phyloP scores from a whole-genome alignment of 768 basidiomycete species.

The Hygrophorus pudorinus region DNA sequence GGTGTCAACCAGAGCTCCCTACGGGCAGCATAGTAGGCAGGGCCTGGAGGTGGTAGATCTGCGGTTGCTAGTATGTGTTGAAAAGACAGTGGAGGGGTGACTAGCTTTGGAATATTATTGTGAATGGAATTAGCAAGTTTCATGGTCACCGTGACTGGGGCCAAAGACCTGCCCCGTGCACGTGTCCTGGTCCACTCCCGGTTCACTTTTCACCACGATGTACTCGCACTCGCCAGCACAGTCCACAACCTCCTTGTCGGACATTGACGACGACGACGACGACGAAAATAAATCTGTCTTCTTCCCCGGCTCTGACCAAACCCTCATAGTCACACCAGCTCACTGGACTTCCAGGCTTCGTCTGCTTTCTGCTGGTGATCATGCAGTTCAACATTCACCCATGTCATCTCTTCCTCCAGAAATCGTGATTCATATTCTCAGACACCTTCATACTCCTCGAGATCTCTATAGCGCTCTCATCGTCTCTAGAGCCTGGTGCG shows the following conservation, averaged over 20 bases:
- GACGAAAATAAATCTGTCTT: slow-evolving; percentile 36
- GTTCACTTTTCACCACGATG: slow-evolving; percentile 21
- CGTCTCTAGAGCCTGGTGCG: slow-evolving; percentile 90
- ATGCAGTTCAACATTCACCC: slow-evolving; percentile 29
- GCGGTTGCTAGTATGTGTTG: slow-evolving; percentile 28
- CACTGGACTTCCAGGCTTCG: slow-evolving; percentile 45
- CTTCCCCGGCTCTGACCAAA: slow-evolving; percentile 36
- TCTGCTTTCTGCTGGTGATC: slow-evolving; percentile 11
- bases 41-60: slow-evolving; percentile 51
- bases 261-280: slow-evolving; percentile 59
- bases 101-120: not conserved
- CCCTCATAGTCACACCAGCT: slow-evolving; percentile 47
- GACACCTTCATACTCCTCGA: slow-evolving; percentile 61
- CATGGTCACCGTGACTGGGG: no score
- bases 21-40: slow-evolving; percentile 51
- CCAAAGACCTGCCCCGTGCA: no score
- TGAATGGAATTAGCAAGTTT: slow-evolving; percentile 2
- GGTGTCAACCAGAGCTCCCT: slow-evolving; percentile 50
- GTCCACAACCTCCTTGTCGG: slow-evolving; percentile 71
- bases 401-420: slow-evolving; percentile 77
- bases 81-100: slow-evolving; percentile 21
- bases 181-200: not conserved
- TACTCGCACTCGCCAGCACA: slow-evolving; percentile 49
- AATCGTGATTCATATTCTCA: slow-evolving; percentile 86
- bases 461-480: slow-evolving; percentile 70